These are phyloP conservation scores for Sporothrix sp. DNA, from an alignment of 2,329 filamentous ascomycete genomes.

Conservation along the genomic window DNA sequence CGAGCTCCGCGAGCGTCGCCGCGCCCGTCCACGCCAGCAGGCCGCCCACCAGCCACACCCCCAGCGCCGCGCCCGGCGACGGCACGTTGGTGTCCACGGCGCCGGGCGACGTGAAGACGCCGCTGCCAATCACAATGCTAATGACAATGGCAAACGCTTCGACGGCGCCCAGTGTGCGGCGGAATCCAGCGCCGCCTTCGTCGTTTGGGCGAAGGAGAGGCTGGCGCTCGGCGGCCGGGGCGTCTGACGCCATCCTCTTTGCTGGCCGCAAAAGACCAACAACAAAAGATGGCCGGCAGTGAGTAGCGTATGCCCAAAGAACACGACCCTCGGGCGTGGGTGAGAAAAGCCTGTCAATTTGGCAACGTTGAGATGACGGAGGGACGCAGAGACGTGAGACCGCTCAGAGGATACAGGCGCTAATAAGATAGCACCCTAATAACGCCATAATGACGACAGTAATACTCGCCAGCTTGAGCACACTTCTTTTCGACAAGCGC, in stretches of 20 bases:
- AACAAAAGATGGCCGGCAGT: too few relatives aligned
- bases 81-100: slow-evolving; percentile 56
- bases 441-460: too few relatives aligned
- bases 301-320: too few relatives aligned
- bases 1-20: slow-evolving; percentile 51
- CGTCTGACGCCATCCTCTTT: not conserved
- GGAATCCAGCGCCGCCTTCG: not conserved
- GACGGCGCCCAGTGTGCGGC: slow-evolving; percentile 26
- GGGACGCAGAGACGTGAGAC: too few relatives aligned
- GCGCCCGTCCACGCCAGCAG: slow-evolving; percentile 55
- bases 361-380: too few relatives aligned
- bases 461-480: too few relatives aligned
- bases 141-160: slow-evolving; percentile 51
- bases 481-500: too few relatives aligned
- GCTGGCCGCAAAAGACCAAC: not conserved
- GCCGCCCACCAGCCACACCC: slow-evolving; percentile 54
- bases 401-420: too few relatives aligned
- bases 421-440: too few relatives aligned
- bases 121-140: slow-evolving; percentile 54
- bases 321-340: too few relatives aligned
- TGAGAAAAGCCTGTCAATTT: too few relatives aligned
- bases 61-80: slow-evolving; percentile 46
- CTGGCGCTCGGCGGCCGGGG: not conserved
- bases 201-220: not conserved
- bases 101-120: slow-evolving; percentile 56